phyloP scores from a whole-genome alignment of 371 early-diverging fungal species.

The Apophysomyces trapeziformis region DNA sequence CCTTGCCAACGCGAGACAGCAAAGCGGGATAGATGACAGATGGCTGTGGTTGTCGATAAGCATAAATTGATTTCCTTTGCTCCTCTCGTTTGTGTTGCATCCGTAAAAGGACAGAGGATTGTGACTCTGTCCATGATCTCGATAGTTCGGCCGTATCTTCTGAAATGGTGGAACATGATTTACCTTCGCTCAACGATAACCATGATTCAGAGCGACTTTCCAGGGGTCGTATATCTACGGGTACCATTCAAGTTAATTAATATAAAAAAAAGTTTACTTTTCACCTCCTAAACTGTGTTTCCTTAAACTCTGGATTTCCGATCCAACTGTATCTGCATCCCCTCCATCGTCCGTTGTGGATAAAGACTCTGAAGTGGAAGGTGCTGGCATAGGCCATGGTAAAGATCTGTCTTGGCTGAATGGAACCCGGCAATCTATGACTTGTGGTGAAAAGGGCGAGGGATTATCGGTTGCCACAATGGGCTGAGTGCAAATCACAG shows the following conservation, averaged over 20 bases:
- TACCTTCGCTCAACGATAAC: background rate
- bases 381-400: conserved; percentile 13
- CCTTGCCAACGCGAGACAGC: conserved; percentile 75
- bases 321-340: conserved; percentile 6
- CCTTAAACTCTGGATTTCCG: background rate
- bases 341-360: conserved; percentile 1
- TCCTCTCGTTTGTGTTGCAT: conserved; percentile 43
- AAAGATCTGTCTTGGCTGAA: background rate
- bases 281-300: conserved; percentile 16
- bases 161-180: background rate
- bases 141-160: background rate
- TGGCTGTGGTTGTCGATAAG: conserved; percentile 26
- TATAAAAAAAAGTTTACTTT: background rate
- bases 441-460: conserved; percentile 3
- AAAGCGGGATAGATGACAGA: conserved; percentile 69
- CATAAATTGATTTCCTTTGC: conserved; percentile 41
- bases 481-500: conserved; percentile 30
- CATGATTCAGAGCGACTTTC: conserved; percentile 24
- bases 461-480: conserved; percentile 11
- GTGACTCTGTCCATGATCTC: conserved; percentile 5
- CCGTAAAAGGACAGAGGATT: conserved; percentile 25
- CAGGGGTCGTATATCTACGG: conserved; percentile 10
- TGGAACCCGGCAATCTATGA: background rate
- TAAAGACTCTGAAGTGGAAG: conserved; percentile 11
- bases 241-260: background rate